Evolutionary conservation across 495 filamentous ascomycete genomes (phyloP).

Genomic region (Collariella sp.): DNA sequence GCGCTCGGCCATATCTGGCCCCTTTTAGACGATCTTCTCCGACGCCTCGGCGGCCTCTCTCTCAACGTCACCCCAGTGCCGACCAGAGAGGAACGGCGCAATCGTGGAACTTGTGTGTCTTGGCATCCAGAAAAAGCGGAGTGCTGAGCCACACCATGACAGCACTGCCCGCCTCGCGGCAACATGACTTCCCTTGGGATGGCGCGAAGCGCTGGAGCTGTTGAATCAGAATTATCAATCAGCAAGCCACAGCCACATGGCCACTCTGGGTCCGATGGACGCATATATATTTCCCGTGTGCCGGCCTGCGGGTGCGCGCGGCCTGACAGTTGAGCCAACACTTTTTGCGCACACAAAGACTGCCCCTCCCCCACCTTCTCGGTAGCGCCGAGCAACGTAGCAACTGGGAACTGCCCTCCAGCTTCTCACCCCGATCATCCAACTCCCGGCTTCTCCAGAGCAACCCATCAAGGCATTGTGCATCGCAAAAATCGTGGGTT

Average conservation of each 20-base stretch:
- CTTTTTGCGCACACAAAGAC: not conserved
- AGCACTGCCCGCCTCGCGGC: slow-evolving; percentile 5
- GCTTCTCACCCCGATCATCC: not conserved
- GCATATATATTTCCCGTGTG: not conserved
- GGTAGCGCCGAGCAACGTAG: not conserved
- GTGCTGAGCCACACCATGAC: slow-evolving; percentile 7
- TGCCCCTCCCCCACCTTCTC: slow-evolving; percentile 3
- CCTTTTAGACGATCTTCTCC: too few species aligned
- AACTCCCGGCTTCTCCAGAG: not conserved
- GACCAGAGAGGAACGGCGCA: too few species aligned
- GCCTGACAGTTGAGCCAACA: not conserved
- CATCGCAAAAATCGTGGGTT: not conserved
- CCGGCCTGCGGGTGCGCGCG: not conserved
- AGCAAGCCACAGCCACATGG: not conserved
- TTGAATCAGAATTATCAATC: not conserved
- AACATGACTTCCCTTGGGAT: not conserved
- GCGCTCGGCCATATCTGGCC: too few species aligned
- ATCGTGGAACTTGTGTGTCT: too few species aligned
- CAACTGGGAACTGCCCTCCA: not conserved
- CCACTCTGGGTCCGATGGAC: not conserved
- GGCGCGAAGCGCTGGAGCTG: not conserved
- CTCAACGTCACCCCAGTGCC: too few species aligned
- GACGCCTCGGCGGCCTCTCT: too few species aligned
- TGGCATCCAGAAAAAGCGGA: not conserved
- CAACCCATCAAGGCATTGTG: not conserved